Conservation (phyloP, 2,329 filamentous ascomycete genomes). For the Xylariomycetidae sp. region DNA sequence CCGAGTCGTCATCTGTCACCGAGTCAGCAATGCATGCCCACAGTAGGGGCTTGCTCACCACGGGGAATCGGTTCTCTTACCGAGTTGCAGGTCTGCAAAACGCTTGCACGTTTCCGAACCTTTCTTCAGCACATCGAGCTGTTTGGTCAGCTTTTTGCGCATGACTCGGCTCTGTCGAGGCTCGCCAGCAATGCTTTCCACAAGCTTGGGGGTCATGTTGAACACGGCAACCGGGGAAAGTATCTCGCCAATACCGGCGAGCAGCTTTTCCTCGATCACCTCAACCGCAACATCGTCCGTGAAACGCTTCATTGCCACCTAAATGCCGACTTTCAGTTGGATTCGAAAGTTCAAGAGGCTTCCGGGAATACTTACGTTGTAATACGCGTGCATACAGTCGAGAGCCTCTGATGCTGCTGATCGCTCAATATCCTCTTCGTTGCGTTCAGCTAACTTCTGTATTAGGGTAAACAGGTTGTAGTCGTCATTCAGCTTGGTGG, state of each 20-base stretch:
- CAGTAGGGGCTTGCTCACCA: too few relatives aligned
- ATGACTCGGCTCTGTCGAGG: slow-evolving; percentile 29
- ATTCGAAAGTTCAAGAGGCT: background rate
- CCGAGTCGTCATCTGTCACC: slow-evolving; percentile 4
- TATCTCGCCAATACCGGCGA: slow-evolving; percentile 30
- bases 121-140: slow-evolving; percentile 31
- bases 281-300: slow-evolving; percentile 36
- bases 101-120: slow-evolving; percentile 32
- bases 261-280: slow-evolving; percentile 34
- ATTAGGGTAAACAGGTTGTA: slow-evolving; percentile 15
- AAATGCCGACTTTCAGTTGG: slow-evolving; percentile 1
- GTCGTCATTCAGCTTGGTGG: background rate
- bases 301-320: slow-evolving; percentile 40
- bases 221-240: slow-evolving; percentile 33
- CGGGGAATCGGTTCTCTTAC: too few relatives aligned
- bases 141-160: slow-evolving; percentile 30
- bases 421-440: slow-evolving; percentile 19
- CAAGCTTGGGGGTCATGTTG: slow-evolving; percentile 28
- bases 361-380: slow-evolving; percentile 20
- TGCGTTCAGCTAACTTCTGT: slow-evolving; percentile 7
- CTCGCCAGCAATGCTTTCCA: slow-evolving; percentile 35
- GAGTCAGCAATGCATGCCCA: background rate
- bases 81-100: slow-evolving; percentile 20
- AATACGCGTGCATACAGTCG: slow-evolving; percentile 31
- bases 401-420: slow-evolving; percentile 27